Base-by-base conservation (phyloP, 768 basidiomycete species). In the Lactarius indigo region DNA sequence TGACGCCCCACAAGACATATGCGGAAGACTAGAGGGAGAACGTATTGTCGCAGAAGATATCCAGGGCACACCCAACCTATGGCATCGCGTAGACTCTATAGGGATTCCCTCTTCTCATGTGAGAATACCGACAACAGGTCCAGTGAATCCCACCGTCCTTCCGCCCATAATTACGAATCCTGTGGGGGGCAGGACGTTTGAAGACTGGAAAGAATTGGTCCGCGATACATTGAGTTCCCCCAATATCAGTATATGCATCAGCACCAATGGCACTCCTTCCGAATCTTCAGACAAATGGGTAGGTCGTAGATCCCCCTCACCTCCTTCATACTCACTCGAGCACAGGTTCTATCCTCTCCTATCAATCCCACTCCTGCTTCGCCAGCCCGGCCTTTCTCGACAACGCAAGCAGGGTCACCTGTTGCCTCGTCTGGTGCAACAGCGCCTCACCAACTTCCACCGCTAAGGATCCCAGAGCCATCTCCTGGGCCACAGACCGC, bases 11-110 rank as follows among this genome's bases (percentile, higher is more conserved):
- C 12, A 12, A 66, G 65, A 63, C 8, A 35, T 66, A 30, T 31
- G 61, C 23, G 66, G 66, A 31, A 59, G 35, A 31, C 57, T 67
- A 31, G 57, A 63, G 33, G 66, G 66, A 15, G 66, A 67, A 37
- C 23, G 26, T 9, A 55, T 67, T 4, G 61, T 67, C 3, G 66
- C 30, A 10, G n/a, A 13, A n/a, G 47, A 54, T 0, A 44, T 63
- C 23, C 10, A 20, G 18, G 30, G 23, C 30, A 54, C 20, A 17
- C 39, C 57, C 17, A 30, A 59, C 31, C 18, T 67, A 1, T 33
- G 30, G 56, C 61, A 62, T 47, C 47, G 55, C n/a, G 42, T 30
- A 13, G 64, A 47, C 13, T 20, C 35, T 13, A 1, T 18, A 1
- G 7, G 10, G 13, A 23, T 9, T 2, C 9, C 15, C 12, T 12